Evolutionary conservation across 1,284 basidiomycete species (phyloP), one percentile per base, ranked within the genome.

Genomic region (Tranzscheliella williamsii): DNA sequence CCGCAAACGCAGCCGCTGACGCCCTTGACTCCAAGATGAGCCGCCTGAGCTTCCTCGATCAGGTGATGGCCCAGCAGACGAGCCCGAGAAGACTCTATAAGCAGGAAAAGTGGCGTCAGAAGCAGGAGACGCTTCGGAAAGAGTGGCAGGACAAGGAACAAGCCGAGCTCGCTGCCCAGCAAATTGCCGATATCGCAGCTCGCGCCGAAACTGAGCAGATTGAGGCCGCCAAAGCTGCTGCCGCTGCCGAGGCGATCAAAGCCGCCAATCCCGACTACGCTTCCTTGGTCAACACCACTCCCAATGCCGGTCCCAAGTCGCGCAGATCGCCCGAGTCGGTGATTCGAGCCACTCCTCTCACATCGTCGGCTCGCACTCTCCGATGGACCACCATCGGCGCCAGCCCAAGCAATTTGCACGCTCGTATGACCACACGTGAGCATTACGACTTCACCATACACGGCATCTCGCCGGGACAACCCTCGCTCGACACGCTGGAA

Each of bases 361-460:
- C 52, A 13, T 57, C 54, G 8, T 44, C 53, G 1, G 32, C 48
- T 1, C 24, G 49, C 17, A 50, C 43, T 1, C 22, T 57, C 35
- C 53, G 68, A 22, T 68, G 57, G 62, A 50, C 57, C n/a, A 51
- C 44, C 16, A 42, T 46, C 18, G 50, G 50, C 9, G 38, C 61
- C 7, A 68, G 64, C 35, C 63, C 63, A 0, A 31, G 38, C 50
- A 63, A 61, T 39, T 32, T 61, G 51, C 57, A 60, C 38, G 38
- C 35, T 17, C 53, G 68, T 18, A 66, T 67, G 69, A 61, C 66
- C n/a, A 70, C 63, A 15, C 52, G 57, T 29, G 70, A 68, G 46
- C 63, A 65, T 30, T 72, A 70, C 58, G 72, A 73, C 39, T 69
- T 64, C 23, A 49, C 62, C 34, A 61, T 73, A 47, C 56, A 71